Evolutionary conservation across 441 rosid species (phyloP).

Genomic region (Lepidium campestre): DNA sequence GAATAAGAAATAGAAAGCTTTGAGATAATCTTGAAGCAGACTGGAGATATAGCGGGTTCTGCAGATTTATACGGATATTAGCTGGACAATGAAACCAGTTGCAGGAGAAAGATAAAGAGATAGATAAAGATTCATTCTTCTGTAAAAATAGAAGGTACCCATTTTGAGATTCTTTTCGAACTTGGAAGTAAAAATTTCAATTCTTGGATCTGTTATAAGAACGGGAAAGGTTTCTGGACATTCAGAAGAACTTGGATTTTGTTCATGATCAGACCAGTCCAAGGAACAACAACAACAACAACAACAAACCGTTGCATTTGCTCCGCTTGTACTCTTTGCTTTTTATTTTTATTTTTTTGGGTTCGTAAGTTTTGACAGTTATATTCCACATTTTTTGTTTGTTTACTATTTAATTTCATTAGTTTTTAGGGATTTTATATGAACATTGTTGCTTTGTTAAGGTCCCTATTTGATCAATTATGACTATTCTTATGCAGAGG

Average conservation of each 20-base stretch:
- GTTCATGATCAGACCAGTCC: constrained; percentile 13
- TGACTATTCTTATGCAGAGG: constrained; percentile 9
- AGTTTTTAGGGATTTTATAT: not conserved
- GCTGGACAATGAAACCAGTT: constrained; percentile 19
- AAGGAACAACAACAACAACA: constrained; percentile 14
- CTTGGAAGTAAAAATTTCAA: not conserved
- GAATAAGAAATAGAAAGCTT: constrained; percentile 38
- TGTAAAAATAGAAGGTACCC: constrained; percentile 21
- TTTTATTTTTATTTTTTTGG: not conserved
- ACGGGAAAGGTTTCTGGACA: constrained; percentile 1
- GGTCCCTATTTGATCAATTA: not conserved
- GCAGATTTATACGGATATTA: constrained; percentile 3
- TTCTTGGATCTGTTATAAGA: constrained; percentile 13
- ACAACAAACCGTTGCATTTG: constrained; percentile 11
- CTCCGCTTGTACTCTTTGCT: constrained; percentile 13
- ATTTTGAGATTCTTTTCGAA: constrained; percentile 16
- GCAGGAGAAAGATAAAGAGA: constrained; percentile 9
- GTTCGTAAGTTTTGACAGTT: constrained; percentile 13
- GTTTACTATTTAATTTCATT: constrained; percentile 2
- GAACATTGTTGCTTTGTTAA: constrained; percentile 16
- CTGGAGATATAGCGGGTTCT: constrained; percentile 8
- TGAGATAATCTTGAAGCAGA: constrained; percentile 26
- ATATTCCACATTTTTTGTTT: not conserved
- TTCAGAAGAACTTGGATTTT: constrained; percentile 13
- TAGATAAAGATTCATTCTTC: constrained; percentile 23